Evolutionary conservation across 2,329 filamentous ascomycete genomes (phyloP).

Genomic region (Epichloe sp.): DNA sequence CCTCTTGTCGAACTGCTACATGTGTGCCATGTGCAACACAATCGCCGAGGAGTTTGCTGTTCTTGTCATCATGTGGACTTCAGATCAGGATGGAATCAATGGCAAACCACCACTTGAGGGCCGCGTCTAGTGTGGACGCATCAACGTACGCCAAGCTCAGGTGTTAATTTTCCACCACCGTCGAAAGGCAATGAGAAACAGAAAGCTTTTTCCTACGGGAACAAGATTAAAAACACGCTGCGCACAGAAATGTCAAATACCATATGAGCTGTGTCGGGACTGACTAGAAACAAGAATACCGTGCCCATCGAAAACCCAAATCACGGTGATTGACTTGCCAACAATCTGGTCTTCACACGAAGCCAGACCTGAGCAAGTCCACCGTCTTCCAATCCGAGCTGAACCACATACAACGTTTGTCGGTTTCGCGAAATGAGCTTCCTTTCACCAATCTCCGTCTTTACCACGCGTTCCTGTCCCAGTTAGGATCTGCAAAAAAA

Average conservation of each 20-base stretch:
- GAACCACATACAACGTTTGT: neutral
- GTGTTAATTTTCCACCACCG: no score
- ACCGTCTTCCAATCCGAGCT: neutral
- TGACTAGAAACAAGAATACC: neutral
- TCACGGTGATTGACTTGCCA: neutral
- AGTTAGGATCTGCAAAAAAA: slow-evolving; percentile 55
- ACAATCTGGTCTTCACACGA: neutral
- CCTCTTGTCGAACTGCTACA: slow-evolving; percentile 5
- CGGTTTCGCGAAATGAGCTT: no score
- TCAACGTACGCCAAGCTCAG: no score
- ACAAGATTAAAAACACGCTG: neutral
- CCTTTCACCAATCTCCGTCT: neutral
- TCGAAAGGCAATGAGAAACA: neutral
- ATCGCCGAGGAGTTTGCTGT: neutral
- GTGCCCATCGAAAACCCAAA: neutral
- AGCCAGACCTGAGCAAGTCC: neutral
- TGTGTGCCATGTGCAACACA: neutral
- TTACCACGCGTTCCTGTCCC: slow-evolving; percentile 86
- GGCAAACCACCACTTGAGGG: no score
- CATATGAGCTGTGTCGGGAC: neutral
- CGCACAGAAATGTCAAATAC: neutral
- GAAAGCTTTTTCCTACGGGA: neutral
- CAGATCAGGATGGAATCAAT: no score
- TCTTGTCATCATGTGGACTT: no score
- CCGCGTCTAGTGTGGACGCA: no score